Base-by-base conservation (phyloP, 805 yeast genomes). In the Barnettozyma californica region DNA sequence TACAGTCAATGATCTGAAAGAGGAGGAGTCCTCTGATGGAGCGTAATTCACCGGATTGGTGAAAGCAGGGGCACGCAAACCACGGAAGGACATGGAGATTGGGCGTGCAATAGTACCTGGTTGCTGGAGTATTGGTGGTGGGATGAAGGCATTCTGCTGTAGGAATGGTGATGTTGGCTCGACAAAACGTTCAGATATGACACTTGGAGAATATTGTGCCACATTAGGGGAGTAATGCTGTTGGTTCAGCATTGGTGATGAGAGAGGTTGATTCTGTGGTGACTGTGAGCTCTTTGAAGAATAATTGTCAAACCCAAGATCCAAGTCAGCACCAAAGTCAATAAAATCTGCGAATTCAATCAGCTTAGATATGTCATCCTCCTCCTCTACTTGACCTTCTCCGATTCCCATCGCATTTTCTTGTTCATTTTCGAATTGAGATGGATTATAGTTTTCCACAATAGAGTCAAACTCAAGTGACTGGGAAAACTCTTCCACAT, bases 61-160 rank as follows among this genome's bases (percentile, higher is more conserved):
- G 53, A 81, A 76, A 2, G 78, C 68, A 1, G 88, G 84, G 0
- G 81, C 86, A 46, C 68, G 73, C 47, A 83, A 62, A 0, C 90
- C 90, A 52, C 75, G 75, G 64, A 81, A 81, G 2, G 87, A 81
- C 71, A 70, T 66, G 1, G 75, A 70, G 2, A 70, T 53, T 20
- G 74, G 74, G 48, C 75, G 62, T 20, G 50, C 45, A 18, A 45
- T 16, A 35, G 41, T 9, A 8, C 13, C 25, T 9, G 45, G 25
- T 23, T 44, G 14, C 13, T 35, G 38, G 6, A 20, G 23, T 6
- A 10, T 21, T n/a, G 41, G 10, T 21, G 41, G 55, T 29, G 58
- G 52, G 11, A 50, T 46, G 34, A 43, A 56, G n/a, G 58, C 45
- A 2, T 47, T 39, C 34, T 53, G 61, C 43, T 55, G 59, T 18